Base-by-base conservation (phyloP, 2,329 filamentous ascomycete genomes). In the Aspergillus sp. region DNA sequence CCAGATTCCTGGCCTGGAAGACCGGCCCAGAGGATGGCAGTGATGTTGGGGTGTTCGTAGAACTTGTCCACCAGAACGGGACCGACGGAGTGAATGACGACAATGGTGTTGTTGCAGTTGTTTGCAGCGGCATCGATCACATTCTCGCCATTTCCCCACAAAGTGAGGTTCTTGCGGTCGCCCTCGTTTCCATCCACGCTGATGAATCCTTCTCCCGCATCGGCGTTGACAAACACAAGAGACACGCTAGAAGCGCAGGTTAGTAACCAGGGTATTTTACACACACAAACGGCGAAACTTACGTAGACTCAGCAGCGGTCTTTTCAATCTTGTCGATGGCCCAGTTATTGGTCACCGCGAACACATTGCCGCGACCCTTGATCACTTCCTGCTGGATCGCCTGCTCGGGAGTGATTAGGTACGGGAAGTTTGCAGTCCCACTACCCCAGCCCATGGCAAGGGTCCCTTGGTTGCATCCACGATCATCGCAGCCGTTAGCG, bases 131-230 rank as follows among this genome's bases (percentile, higher is more conserved):
- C 91, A 75, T 89, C 84, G 76, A 98, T 90, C 55, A 98, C 77
- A 0, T 83, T 81, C 53, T 98, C 91, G 41, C 91, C 93, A 58
- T 87, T 83, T 59, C 88, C 82, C 93, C 93, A 98, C 0, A 96
- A 81, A 0, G 92, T 96, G 39, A 99, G 81, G 76, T 99, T 97
- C 68, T 93, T 92, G 53, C 95, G 88, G 73, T 98, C 93, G 57
- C 95, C 95, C 58, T 82, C 79, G 72, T 97, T 97, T 54, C 86
- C 89, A 62, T 93, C 93, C 1, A 96, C 84, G 27, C 77, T 82
- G 68, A 98, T 91, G 77, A 85, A 97, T 6, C 91, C 92, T 76
- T 98, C 95, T 53, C 93, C 93, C 3, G 89, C 85, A 70, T 93
- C 83, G 14, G 92, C 87, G 65, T 96, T 96, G 68, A 90, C 93